These are phyloP conservation scores for Lodderomyces margitis DNA, from an alignment of 1,139 yeast species.

Conservation along the genomic window DNA sequence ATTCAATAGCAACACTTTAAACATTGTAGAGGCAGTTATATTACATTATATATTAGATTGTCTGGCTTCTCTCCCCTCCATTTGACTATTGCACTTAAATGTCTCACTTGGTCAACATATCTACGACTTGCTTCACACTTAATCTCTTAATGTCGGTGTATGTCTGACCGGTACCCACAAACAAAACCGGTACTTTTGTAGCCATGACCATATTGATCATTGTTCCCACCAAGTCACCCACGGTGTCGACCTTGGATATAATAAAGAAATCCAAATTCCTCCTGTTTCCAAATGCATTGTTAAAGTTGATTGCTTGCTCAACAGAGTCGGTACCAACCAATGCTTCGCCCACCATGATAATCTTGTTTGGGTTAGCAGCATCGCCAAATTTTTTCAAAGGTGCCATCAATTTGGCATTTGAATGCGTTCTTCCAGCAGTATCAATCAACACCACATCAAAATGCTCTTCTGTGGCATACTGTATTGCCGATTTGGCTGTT, in stretches of 20 bases:
- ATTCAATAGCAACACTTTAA: too few species aligned
- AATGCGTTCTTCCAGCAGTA: conserved; percentile 97
- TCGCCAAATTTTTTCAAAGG: conserved; percentile 94
- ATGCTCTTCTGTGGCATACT: conserved; percentile 51
- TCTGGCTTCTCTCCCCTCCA: too few species aligned
- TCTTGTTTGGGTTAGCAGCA: conserved; percentile 93
- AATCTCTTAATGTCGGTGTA: conserved; percentile 93
- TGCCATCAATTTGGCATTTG: conserved; percentile 93
- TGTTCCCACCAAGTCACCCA: conserved; percentile 93
- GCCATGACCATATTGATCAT: conserved; percentile 98
- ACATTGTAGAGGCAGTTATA: too few species aligned
- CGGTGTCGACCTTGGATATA: conserved; percentile 94
- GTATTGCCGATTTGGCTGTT: conserved; percentile 92
- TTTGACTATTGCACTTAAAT: too few species aligned
- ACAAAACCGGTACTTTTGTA: conserved; percentile 90
- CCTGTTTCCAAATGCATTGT: conserved; percentile 85
- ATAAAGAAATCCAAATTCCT: conserved; percentile 86
- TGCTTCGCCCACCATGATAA: conserved; percentile 98
- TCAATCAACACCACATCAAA: conserved; percentile 91
- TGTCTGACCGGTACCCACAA: conserved; percentile 96
- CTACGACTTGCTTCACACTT: conserved; percentile 91
- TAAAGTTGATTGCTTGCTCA: conserved; percentile 90
- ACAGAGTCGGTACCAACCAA: conserved; percentile 97
- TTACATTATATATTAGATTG: too few species aligned
- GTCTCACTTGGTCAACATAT: conserved; percentile 58